A percentile compares a stretch with the other conserved stretches of the same genome.
Evolutionary conservation across 1,284 basidiomycete genomes (phyloP).

Genomic region (Heliocybe sulcata): DNA sequence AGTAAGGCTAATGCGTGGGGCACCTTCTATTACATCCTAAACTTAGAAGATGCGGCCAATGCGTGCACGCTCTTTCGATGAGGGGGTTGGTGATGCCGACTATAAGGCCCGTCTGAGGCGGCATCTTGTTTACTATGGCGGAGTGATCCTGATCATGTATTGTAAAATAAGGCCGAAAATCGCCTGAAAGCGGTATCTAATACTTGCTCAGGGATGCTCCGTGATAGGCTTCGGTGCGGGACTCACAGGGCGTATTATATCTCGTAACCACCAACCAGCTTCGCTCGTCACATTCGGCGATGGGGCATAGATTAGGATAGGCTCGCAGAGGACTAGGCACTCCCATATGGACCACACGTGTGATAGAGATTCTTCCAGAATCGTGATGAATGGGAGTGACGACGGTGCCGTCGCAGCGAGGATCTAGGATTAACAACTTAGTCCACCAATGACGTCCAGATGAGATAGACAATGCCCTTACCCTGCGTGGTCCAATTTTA

Average conservation of each 20-base stretch:
- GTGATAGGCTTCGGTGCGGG: background rate
- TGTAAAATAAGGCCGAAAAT: slow-evolving; percentile 92
- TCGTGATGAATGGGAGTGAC: slow-evolving; percentile 58
- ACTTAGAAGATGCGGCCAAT: slow-evolving; percentile 89
- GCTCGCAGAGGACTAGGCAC: slow-evolving; percentile 82
- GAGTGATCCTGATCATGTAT: slow-evolving; percentile 89
- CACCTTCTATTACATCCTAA: slow-evolving; percentile 40
- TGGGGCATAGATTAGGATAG: slow-evolving; percentile 78
- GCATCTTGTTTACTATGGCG: slow-evolving; percentile 71
- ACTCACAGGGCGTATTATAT: slow-evolving; percentile 79
- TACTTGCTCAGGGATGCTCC: slow-evolving; percentile 4
- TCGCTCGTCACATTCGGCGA: slow-evolving; percentile 80
- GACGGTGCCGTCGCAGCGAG: slow-evolving; percentile 73
- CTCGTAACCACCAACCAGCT: slow-evolving; percentile 86
- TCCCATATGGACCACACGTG: slow-evolving; percentile 95
- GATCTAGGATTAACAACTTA: no score
- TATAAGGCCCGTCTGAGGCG: slow-evolving; percentile 79
- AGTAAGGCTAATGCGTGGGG: background rate
- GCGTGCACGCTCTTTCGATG: slow-evolving; percentile 80
- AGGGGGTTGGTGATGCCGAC: slow-evolving; percentile 95
- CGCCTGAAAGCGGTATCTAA: slow-evolving; percentile 78
- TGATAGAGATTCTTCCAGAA: slow-evolving; percentile 71
- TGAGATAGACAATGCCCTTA: no score
- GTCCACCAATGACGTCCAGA: background rate
- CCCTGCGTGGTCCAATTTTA: slow-evolving; percentile 34